A percentile compares a stretch with the other conserved stretches of the same genome.
phyloP scores from a whole-genome alignment of 345 rosid species.

The Capsella bursapastoris region DNA sequence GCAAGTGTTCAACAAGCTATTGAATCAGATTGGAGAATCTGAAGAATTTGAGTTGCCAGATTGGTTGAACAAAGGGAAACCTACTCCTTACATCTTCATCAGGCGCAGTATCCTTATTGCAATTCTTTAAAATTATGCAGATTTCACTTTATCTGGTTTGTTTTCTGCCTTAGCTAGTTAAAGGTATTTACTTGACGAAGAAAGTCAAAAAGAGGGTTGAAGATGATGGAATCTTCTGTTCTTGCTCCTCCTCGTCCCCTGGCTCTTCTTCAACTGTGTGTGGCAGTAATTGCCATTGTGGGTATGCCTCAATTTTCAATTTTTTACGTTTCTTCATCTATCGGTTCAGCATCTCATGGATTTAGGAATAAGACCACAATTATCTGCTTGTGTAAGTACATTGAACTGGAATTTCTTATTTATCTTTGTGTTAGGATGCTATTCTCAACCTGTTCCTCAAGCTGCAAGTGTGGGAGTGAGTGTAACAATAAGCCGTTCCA shows the following conservation, averaged over 20 bases:
- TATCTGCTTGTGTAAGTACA: slow-evolving; percentile 1
- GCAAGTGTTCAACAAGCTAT: slow-evolving; percentile 63
- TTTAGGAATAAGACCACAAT: not conserved
- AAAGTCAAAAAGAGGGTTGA: slow-evolving; percentile 70
- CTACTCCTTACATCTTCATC: slow-evolving; percentile 66
- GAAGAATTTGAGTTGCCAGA: slow-evolving; percentile 90
- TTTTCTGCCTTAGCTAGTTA: slow-evolving; percentile 43
- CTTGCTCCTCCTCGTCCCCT: slow-evolving; percentile 68
- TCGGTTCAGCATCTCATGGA: not conserved
- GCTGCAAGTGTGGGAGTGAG: slow-evolving; percentile 83
- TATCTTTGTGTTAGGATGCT: slow-evolving; percentile 69
- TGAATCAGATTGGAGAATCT: slow-evolving; percentile 63
- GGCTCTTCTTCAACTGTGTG: slow-evolving; percentile 54
- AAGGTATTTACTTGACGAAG: slow-evolving; percentile 90
- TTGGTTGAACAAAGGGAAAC: slow-evolving; percentile 72
- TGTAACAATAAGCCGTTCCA: slow-evolving; percentile 96
- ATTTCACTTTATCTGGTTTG: slow-evolving; percentile 13
- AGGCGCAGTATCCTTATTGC: slow-evolving; percentile 82
- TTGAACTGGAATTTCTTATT: not conserved
- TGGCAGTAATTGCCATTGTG: slow-evolving; percentile 92
- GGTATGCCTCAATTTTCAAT: slow-evolving; percentile 57
- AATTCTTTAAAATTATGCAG: slow-evolving; percentile 13
- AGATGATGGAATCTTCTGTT: slow-evolving; percentile 98
- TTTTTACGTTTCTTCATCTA: not conserved
- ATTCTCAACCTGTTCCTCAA: slow-evolving; percentile 89